phyloP scores from a whole-genome alignment of 176 grass and related monocot species.

The Saccharum spontaneum region DNA sequence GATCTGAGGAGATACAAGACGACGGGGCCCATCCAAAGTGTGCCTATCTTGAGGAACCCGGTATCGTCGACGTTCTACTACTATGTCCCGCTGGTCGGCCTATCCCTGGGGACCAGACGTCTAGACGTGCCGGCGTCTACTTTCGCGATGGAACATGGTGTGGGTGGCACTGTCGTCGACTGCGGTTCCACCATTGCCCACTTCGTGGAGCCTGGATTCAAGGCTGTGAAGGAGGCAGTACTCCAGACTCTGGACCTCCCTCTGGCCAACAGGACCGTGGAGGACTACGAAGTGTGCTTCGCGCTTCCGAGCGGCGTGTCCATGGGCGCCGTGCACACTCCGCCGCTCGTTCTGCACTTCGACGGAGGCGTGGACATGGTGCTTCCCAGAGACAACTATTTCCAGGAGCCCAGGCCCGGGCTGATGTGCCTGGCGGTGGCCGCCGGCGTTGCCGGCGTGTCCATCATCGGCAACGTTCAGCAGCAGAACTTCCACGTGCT shows the following conservation, averaged over 20 bases:
- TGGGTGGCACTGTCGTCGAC: constrained; percentile 29
- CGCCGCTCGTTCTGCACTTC: constrained; percentile 48
- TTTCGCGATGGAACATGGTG: too few species aligned
- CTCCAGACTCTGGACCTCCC: neutral
- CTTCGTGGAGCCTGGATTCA: constrained; percentile 18
- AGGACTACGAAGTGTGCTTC: constrained; percentile 43
- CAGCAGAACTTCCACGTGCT: constrained; percentile 59
- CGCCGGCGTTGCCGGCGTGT: neutral
- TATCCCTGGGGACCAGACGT: neutral
- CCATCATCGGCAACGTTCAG: constrained; percentile 54
- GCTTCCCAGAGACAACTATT: constrained; percentile 42
- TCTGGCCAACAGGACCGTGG: neutral
- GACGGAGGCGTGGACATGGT: constrained; percentile 34
- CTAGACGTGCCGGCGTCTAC: neutral
- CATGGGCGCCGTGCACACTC: neutral
- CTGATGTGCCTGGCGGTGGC: constrained; percentile 39
- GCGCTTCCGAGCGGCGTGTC: neutral
- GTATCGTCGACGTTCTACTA: neutral
- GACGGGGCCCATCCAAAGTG: neutral
- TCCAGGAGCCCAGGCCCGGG: constrained; percentile 11
- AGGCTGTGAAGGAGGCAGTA: constrained; percentile 1
- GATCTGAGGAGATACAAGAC: neutral
- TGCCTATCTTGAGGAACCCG: neutral
- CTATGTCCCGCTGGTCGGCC: constrained; percentile 22
- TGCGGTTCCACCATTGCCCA: constrained; percentile 3